Conservation (phyloP, 1,284 basidiomycete genomes). For the Inonotus hispidus region DNA sequence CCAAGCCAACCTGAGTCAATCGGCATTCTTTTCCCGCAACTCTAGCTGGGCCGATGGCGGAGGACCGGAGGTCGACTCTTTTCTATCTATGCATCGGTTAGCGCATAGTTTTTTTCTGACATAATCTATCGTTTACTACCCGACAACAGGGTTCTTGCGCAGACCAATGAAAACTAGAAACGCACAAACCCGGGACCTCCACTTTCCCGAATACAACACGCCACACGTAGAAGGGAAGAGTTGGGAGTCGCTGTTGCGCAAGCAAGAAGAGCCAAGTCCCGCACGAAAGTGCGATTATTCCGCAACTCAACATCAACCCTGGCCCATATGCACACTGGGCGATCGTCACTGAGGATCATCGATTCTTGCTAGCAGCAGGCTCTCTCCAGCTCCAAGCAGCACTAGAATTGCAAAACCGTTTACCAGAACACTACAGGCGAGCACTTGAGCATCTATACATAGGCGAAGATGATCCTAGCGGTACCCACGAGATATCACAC, state of each 20-base stretch:
- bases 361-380: not conserved
- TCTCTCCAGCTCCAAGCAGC: not conserved
- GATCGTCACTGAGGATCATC: constrained; percentile 2
- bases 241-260: no score
- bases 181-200: not conserved
- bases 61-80: no score
- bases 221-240: not conserved
- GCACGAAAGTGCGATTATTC: not conserved
- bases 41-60: not conserved
- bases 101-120: not conserved
- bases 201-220: not conserved
- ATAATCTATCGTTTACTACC: not conserved
- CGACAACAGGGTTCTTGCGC: not conserved
- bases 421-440: not conserved
- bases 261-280: not conserved
- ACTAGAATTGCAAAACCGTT: not conserved
- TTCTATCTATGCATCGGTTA: not conserved
- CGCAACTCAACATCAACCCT: not conserved
- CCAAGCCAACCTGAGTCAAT: not conserved
- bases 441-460: no score
- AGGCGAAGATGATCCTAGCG: not conserved
- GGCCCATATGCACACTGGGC: not conserved
- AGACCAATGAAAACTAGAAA: not conserved
- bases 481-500: not conserved
- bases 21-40: not conserved